These are phyloP conservation scores for Picochlorum sp. DNA, from an alignment of 139 green algal genomes.

Conservation along the genomic window DNA sequence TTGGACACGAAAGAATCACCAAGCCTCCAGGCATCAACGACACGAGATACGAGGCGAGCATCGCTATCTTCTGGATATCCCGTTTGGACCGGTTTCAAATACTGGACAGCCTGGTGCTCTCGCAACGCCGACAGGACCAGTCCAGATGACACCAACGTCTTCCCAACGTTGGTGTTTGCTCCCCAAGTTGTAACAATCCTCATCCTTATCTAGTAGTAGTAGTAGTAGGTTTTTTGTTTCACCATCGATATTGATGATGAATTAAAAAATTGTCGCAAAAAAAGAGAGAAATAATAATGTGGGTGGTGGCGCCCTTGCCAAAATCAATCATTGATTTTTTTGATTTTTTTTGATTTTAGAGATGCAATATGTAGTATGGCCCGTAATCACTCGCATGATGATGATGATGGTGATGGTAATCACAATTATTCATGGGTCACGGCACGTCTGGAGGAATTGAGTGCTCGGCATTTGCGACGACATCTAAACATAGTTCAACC, in stretches of 20 bases:
- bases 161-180: conserved; percentile 89
- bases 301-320: too few relatives aligned
- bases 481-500: background rate
- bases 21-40: background rate
- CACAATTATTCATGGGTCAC: conserved; percentile 7
- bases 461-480: conserved; percentile 17
- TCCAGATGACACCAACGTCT: conserved; percentile 82
- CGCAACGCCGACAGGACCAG: conserved; percentile 25
- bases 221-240: too few relatives aligned
- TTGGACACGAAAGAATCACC: background rate
- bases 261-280: too few relatives aligned
- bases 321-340: too few relatives aligned
- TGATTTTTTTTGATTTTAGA: too few relatives aligned
- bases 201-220: too few relatives aligned
- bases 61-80: conserved; percentile 82
- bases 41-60: conserved; percentile 49
- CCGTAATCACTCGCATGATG: too few relatives aligned
- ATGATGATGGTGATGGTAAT: too few relatives aligned
- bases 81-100: conserved; percentile 95
- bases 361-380: too few relatives aligned
- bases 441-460: conserved; percentile 19
- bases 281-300: too few relatives aligned
- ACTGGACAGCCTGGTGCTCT: background rate
- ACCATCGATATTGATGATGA: too few relatives aligned
- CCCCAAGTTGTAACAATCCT: conserved; percentile 52